These are phyloP conservation scores for Pelargonium cotyledonis DNA, from an alignment of 441 rosid genomes.

Conservation along the genomic window DNA sequence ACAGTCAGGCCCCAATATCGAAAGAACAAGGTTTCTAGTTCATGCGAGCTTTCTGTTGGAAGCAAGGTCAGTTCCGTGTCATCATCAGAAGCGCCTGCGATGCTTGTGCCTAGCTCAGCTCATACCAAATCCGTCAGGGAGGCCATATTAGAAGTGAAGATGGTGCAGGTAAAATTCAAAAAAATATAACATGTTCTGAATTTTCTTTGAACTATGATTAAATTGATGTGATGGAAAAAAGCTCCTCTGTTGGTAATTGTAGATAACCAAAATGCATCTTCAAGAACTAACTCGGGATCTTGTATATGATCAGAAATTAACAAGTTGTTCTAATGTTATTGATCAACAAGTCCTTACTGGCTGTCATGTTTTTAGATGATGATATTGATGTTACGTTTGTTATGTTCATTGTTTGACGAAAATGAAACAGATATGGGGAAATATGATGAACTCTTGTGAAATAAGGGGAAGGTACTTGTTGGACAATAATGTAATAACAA, in stretches of 20 bases:
- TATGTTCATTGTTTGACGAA: too few relatives aligned
- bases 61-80: constrained; percentile 29
- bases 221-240: too few relatives aligned
- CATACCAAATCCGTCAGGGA: constrained; percentile 69
- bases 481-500: constrained; percentile 43
- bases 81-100: constrained; percentile 52
- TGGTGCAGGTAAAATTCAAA: constrained; percentile 43
- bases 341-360: too few relatives aligned
- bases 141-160: constrained; percentile 65
- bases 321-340: too few relatives aligned
- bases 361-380: too few relatives aligned
- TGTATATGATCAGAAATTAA: too few relatives aligned
- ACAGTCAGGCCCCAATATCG: constrained; percentile 69
- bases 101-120: constrained; percentile 62
- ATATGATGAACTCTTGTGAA: constrained; percentile 52
- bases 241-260: too few relatives aligned
- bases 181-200: too few relatives aligned
- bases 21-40: constrained; percentile 36
- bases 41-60: constrained; percentile 45
- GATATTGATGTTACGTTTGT: too few relatives aligned
- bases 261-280: too few relatives aligned
- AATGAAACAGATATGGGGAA: constrained; percentile 53
- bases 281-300: too few relatives aligned
- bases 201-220: too few relatives aligned
- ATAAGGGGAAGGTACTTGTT: constrained; percentile 59